Conservation (phyloP, 257 asterid genomes). For the Gentiana straminea region DNA sequence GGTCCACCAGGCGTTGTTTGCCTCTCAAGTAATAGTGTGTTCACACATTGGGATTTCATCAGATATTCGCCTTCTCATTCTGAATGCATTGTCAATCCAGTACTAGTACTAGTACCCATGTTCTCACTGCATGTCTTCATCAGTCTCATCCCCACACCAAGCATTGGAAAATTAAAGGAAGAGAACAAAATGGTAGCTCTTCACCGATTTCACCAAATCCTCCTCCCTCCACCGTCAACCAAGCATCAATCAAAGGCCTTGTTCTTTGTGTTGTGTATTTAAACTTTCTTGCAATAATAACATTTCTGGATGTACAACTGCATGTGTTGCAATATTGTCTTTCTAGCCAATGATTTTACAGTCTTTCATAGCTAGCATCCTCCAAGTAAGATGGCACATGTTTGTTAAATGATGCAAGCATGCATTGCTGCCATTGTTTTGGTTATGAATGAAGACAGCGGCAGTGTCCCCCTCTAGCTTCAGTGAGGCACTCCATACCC, state of each 20-base stretch:
- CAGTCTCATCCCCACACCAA: slow-evolving; percentile 21
- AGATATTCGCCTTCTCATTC: slow-evolving; percentile 10
- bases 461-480: slow-evolving; percentile 22
- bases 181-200: slow-evolving; percentile 26
- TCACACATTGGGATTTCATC: slow-evolving; percentile 15
- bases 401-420: slow-evolving; percentile 12
- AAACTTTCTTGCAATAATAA: slow-evolving; percentile 3
- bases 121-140: slow-evolving; percentile 11
- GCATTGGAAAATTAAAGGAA: slow-evolving; percentile 33
- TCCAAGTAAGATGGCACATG: slow-evolving; percentile 9
- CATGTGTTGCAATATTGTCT: slow-evolving; percentile 2
- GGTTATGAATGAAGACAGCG: slow-evolving; percentile 16
- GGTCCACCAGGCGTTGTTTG: slow-evolving; percentile 55
- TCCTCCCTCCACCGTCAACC: slow-evolving; percentile 22
- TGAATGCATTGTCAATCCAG: slow-evolving; percentile 14
- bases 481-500: slow-evolving; percentile 39
- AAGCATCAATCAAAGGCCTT: slow-evolving; percentile 39
- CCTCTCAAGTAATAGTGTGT: slow-evolving; percentile 28
- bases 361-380: slow-evolving; percentile 7
- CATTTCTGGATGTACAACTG: slow-evolving; percentile 4
- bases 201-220: slow-evolving; percentile 9
- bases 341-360: slow-evolving; percentile 4
- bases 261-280: slow-evolving; percentile 19
- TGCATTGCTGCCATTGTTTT: slow-evolving; percentile 25
- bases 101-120: slow-evolving; percentile 2